These are phyloP conservation scores for Podospora tetraspora DNA, from an alignment of 495 filamentous ascomycete species.

Conservation along the genomic window DNA sequence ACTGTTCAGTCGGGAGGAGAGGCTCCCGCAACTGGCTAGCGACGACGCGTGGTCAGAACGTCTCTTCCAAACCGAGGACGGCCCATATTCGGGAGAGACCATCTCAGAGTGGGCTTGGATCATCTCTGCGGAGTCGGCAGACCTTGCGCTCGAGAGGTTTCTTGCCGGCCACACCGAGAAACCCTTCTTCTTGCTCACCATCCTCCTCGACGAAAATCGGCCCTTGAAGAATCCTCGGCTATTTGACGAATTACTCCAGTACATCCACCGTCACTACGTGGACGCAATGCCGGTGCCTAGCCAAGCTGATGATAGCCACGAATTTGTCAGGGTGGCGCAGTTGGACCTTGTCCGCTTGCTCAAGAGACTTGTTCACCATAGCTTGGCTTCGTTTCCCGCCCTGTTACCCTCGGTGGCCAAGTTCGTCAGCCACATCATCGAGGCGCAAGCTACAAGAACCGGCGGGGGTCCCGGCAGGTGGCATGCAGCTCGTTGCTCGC, in stretches of 20 bases:
- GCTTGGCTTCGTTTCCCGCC: slow-evolving; percentile 30
- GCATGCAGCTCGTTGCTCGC: slow-evolving; percentile 19
- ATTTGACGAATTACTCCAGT: slow-evolving; percentile 29
- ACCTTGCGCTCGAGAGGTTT: slow-evolving; percentile 32
- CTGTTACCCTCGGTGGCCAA: slow-evolving; percentile 32
- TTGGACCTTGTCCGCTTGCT: slow-evolving; percentile 21
- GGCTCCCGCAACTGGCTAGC: slow-evolving; percentile 11
- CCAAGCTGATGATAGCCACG: background rate
- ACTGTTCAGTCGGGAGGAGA: background rate
- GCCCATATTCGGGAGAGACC: slow-evolving; percentile 25
- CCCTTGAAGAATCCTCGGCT: slow-evolving; percentile 23
- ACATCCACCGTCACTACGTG: slow-evolving; percentile 30
- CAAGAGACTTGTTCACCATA: slow-evolving; percentile 29
- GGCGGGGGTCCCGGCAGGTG: background rate
- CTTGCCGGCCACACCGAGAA: slow-evolving; percentile 28
- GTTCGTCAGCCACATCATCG: slow-evolving; percentile 32
- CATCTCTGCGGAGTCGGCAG: slow-evolving; percentile 30
- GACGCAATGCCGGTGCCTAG: background rate
- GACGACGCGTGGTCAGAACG: slow-evolving; percentile 29
- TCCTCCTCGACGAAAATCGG: slow-evolving; percentile 32
- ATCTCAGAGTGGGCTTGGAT: slow-evolving; percentile 42
- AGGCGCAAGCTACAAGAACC: slow-evolving; percentile 18
- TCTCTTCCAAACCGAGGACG: slow-evolving; percentile 20
- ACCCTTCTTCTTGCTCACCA: slow-evolving; percentile 35
- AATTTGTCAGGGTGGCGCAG: background rate